Percentiles rank a stretch among this genome's conserved stretches.
Evolutionary conservation across 2,329 filamentous ascomycete species (phyloP).

Genomic region (Rhynchosporium secalis): DNA sequence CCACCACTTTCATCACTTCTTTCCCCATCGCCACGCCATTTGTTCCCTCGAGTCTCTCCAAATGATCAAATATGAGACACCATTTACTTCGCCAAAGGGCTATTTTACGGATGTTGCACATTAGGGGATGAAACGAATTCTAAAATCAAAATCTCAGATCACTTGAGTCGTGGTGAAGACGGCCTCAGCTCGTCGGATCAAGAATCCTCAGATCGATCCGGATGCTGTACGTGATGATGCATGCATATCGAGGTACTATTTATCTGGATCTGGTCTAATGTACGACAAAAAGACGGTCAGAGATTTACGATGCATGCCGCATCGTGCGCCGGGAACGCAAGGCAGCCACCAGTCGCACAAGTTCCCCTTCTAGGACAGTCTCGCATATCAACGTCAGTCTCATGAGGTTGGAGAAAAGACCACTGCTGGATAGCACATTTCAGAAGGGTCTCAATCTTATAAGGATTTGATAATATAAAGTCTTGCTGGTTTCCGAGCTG

Average conservation of each 20-base stretch:
- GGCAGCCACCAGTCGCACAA: conserved; percentile 7
- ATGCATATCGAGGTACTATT: conserved; percentile 7
- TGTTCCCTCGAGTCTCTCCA: neutral
- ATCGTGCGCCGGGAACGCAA: conserved; percentile 17
- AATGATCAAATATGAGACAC: neutral
- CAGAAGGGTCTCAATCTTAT: too few relatives aligned
- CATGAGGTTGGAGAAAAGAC: neutral
- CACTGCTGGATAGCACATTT: too few relatives aligned
- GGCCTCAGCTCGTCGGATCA: neutral
- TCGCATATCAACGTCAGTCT: neutral
- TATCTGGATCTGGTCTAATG: neutral
- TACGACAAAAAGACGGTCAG: neutral
- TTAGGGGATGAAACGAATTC: too few relatives aligned
- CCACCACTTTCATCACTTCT: neutral
- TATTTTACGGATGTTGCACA: too few relatives aligned
- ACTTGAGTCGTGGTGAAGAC: neutral
- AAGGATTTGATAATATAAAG: neutral
- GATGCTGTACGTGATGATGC: conserved; percentile 11
- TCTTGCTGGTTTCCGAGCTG: neutral
- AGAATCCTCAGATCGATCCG: conserved; percentile 4
- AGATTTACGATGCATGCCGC: neutral
- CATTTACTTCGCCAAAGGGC: neutral
- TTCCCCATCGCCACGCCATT: neutral
- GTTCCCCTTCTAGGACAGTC: neutral
- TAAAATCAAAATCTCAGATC: too few relatives aligned